Conservation (phyloP, 805 yeast species). For the Teunomyces lycoperdinae region DNA sequence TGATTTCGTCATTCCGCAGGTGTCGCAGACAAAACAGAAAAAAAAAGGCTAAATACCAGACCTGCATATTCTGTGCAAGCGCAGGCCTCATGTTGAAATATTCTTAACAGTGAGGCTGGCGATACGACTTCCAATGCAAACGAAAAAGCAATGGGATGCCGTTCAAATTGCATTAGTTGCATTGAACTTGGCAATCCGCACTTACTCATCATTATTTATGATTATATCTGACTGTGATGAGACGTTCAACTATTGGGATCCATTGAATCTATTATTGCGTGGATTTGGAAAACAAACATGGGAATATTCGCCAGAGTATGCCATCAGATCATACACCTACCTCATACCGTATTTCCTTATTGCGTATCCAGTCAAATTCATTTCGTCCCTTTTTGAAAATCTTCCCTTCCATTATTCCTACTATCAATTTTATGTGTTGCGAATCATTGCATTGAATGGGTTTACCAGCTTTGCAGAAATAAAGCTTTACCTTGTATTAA, state of each 20-base stretch:
- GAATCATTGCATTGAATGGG: slow-evolving; percentile 40
- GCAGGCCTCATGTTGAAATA: background rate
- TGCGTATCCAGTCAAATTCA: slow-evolving; percentile 19
- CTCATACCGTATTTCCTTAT: slow-evolving; percentile 48
- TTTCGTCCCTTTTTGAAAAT: slow-evolving; percentile 5
- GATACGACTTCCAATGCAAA: background rate
- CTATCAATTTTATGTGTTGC: slow-evolving; percentile 50
- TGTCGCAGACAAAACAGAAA: no score
- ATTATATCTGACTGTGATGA: slow-evolving; percentile 93
- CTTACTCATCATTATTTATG: slow-evolving; percentile 49
- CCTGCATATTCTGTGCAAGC: background rate
- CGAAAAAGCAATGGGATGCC: background rate
- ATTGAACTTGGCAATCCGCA: slow-evolving; percentile 18
- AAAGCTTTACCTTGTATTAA: slow-evolving; percentile 44
- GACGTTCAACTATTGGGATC: slow-evolving; percentile 92
- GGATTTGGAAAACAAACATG: slow-evolving; percentile 92
- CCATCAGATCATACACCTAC: slow-evolving; percentile 84
- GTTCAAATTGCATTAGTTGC: slow-evolving; percentile 6
- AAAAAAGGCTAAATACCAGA: no score
- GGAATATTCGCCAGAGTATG: slow-evolving; percentile 91
- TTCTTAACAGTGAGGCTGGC: background rate
- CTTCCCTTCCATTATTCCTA: slow-evolving; percentile 17
- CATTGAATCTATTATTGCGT: slow-evolving; percentile 71
- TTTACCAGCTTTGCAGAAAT: slow-evolving; percentile 51
- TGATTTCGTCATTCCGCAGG: no score